Conservation (phyloP, 768 basidiomycete genomes). For the Lactarius tabidus region DNA sequence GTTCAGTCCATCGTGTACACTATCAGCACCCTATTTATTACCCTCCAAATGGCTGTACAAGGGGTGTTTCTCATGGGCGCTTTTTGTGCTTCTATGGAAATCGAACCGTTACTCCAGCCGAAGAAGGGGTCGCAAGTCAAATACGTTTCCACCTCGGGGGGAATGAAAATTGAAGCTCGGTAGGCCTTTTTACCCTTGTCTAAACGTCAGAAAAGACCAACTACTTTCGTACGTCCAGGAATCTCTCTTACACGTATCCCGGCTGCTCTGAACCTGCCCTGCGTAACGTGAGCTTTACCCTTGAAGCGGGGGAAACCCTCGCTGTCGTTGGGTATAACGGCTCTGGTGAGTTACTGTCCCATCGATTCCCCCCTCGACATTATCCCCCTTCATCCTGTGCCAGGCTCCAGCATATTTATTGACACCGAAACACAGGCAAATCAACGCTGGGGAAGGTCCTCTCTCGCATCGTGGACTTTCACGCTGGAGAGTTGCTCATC, state of each 20-base stretch:
- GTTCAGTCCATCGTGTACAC: conserved; percentile 69
- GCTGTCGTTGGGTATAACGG: conserved; percentile 86
- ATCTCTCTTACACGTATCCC: conserved; percentile 76
- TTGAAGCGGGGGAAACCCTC: conserved; percentile 72
- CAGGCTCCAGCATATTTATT: background rate
- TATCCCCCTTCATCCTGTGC: background rate
- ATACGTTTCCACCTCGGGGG: conserved; percentile 48
- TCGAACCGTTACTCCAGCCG: conserved; percentile 67
- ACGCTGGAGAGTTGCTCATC: conserved; percentile 60
- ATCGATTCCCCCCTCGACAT: background rate
- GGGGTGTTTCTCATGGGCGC: conserved; percentile 84
- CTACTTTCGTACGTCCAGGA: conserved; percentile 33
- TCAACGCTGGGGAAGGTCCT: conserved; percentile 82
- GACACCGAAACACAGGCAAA: conserved; percentile 52
- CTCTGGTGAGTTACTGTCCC: conserved; percentile 52
- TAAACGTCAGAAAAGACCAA: conserved; percentile 3
- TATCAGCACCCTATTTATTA: conserved; percentile 56
- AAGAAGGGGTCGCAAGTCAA: conserved; percentile 45
- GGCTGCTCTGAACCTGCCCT: conserved; percentile 65
- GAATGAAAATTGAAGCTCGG: conserved; percentile 71
- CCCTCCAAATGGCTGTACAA: conserved; percentile 73
- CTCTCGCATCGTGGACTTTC: conserved; percentile 73
- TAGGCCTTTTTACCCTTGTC: conserved; percentile 32
- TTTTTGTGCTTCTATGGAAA: conserved; percentile 70
- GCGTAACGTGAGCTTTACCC: conserved; percentile 60